Conservation (phyloP, 2,329 filamentous ascomycete genomes). For the Ophiosphaerella narmari region DNA sequence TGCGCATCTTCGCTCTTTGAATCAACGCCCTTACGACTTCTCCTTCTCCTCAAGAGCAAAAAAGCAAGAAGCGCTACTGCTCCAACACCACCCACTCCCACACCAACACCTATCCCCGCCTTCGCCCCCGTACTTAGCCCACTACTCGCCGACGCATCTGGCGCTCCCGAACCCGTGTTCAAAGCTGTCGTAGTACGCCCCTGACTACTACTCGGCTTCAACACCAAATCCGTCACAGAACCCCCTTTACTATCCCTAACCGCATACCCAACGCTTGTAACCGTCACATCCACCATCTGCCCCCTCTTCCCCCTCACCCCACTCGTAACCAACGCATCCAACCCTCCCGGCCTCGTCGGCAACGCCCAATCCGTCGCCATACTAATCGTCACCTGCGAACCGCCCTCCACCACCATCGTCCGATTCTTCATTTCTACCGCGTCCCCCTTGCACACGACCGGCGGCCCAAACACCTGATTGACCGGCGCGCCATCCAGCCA, state of each 20-base stretch:
- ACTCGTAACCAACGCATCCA: constrained; percentile 14
- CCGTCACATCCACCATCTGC: constrained; percentile 17
- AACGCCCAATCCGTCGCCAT: constrained; percentile 15
- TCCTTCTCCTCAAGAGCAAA: not conserved
- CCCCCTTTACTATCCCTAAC: constrained; percentile 13
- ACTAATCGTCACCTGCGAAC: constrained; percentile 1
- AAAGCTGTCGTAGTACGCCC: constrained; percentile 1
- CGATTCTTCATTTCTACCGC: constrained; percentile 1
- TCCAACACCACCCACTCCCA: not conserved
- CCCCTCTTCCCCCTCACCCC: constrained; percentile 12
- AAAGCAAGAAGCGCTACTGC: not conserved
- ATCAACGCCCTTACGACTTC: not conserved
- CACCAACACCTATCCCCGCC: constrained; percentile 10
- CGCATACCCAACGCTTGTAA: constrained; percentile 9
- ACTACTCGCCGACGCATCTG: not conserved
- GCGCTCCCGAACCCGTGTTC: not conserved
- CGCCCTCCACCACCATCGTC: not conserved
- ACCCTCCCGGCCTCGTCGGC: constrained; percentile 10
- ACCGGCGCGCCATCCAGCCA: constrained; percentile 2
- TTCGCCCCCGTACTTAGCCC: constrained; percentile 5
- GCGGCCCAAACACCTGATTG: no score
- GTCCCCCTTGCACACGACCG: not conserved
- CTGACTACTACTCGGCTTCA: constrained; percentile 12
- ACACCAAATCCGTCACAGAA: not conserved
- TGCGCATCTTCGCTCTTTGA: not conserved